phyloP scores from a whole-genome alignment of 805 yeast genomes.

The Candida quercuum region DNA sequence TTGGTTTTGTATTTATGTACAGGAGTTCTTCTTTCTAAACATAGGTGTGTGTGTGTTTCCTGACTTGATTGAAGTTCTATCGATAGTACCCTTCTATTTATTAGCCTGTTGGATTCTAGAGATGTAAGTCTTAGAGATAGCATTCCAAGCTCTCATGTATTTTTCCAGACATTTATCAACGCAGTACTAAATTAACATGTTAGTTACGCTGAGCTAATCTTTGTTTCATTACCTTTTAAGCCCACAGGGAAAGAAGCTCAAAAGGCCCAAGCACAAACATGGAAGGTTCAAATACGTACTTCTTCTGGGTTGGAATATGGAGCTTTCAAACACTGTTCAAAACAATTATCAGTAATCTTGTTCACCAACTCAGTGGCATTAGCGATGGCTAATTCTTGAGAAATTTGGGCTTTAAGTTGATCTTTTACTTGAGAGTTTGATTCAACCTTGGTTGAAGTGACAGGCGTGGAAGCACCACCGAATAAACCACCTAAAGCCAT shows the following conservation, averaged over 20 bases:
- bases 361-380: conserved; percentile 85
- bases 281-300: conserved; percentile 15
- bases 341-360: conserved; percentile 83
- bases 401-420: conserved; percentile 62
- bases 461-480: background rate
- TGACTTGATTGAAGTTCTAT: background rate
- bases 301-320: conserved; percentile 60
- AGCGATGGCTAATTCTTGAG: conserved; percentile 84
- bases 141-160: conserved; percentile 89
- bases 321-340: conserved; percentile 63
- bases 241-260: no score
- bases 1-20: conserved; percentile 1
- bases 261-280: no score
- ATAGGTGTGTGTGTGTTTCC: no score
- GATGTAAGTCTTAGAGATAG: conserved; percentile 72
- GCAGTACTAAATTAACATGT: conserved; percentile 39
- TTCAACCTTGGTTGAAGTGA: conserved; percentile 4
- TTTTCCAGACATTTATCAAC: conserved; percentile 75
- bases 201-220: no score
- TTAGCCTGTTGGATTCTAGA: conserved; percentile 58
- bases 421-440: conserved; percentile 44
- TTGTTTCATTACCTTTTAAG: no score
- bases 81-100: conserved; percentile 2
- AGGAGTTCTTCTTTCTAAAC: no score
- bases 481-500: background rate